These are phyloP conservation scores for Aspergillus carlsbadensis DNA, from an alignment of 495 filamentous ascomycete genomes.

Conservation along the genomic window DNA sequence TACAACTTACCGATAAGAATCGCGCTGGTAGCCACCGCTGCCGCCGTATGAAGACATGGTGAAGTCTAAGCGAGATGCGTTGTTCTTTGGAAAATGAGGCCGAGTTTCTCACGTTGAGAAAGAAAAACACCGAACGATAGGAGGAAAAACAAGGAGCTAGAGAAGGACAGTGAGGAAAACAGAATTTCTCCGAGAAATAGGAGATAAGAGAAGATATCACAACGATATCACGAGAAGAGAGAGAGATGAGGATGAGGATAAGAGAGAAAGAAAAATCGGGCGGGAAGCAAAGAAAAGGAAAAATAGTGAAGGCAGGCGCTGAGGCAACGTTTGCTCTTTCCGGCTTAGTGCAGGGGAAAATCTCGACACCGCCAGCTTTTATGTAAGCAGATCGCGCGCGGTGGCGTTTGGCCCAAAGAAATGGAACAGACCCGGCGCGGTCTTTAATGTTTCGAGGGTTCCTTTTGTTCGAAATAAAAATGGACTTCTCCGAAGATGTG, in stretches of 20 bases:
- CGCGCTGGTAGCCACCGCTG: conserved; percentile 58
- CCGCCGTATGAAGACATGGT: conserved; percentile 65
- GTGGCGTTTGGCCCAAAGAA: background rate
- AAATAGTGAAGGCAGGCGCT: conserved; percentile 19
- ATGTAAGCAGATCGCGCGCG: conserved; percentile 6
- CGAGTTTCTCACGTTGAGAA: conserved; percentile 5
- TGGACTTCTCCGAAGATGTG: background rate
- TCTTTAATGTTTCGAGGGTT: no score
- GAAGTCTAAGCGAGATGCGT: conserved; percentile 27
- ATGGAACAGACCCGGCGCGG: background rate
- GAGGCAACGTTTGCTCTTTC: conserved; percentile 21
- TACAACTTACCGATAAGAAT: conserved; percentile 44
- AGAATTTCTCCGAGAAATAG: conserved; percentile 6
- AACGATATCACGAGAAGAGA: conserved; percentile 24
- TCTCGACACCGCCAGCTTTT: conserved; percentile 13
- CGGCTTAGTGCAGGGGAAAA: conserved; percentile 23
- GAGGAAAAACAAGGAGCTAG: background rate
- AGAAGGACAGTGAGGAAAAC: conserved; percentile 9
- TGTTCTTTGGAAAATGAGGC: conserved; percentile 17
- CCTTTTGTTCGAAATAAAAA: background rate
- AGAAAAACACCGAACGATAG: conserved; percentile 10
- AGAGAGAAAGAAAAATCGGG: conserved; percentile 14
- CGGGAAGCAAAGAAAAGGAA: conserved; percentile 14
- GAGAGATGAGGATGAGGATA: conserved; percentile 21
- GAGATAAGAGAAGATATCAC: conserved; percentile 13